A percentile compares a stretch with the other conserved stretches of the same genome.
phyloP scores from a whole-genome alignment of 345 rosid genomes.

The Brassica nigra region DNA sequence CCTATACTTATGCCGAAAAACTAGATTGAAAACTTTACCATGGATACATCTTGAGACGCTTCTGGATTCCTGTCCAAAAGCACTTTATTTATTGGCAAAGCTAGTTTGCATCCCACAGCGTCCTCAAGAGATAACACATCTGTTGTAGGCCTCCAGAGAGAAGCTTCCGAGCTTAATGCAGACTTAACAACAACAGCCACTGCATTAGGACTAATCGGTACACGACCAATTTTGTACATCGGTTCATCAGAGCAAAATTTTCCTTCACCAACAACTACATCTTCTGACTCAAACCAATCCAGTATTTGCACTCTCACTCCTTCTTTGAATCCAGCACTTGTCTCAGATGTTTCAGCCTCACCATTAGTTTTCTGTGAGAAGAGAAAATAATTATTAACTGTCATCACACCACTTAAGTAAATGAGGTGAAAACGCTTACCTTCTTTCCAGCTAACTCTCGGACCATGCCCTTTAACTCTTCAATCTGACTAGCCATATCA shows the following conservation, averaged over 20 bases:
- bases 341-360: neutral
- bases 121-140: neutral
- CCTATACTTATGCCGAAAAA: too few relatives aligned
- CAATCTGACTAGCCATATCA: too few relatives aligned
- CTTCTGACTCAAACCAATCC: neutral
- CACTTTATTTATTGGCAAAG: conserved; percentile 10
- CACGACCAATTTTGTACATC: neutral
- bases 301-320: neutral
- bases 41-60: neutral
- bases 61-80: neutral
- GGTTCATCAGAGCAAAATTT: neutral
- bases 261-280: neutral
- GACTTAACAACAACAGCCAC: neutral
- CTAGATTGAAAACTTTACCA: neutral
- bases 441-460: too few relatives aligned
- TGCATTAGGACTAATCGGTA: conserved; percentile 14
- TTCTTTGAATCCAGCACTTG: neutral
- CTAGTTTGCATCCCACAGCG: neutral
- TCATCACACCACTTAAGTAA: too few relatives aligned
- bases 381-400: too few relatives aligned
- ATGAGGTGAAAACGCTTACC: too few relatives aligned
- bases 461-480: too few relatives aligned
- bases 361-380: too few relatives aligned
- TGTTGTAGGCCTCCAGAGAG: neutral
- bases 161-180: neutral